These are phyloP conservation scores for Alloascoidea hylecoeti DNA, from an alignment of 805 yeast genomes.

Conservation along the genomic window DNA sequence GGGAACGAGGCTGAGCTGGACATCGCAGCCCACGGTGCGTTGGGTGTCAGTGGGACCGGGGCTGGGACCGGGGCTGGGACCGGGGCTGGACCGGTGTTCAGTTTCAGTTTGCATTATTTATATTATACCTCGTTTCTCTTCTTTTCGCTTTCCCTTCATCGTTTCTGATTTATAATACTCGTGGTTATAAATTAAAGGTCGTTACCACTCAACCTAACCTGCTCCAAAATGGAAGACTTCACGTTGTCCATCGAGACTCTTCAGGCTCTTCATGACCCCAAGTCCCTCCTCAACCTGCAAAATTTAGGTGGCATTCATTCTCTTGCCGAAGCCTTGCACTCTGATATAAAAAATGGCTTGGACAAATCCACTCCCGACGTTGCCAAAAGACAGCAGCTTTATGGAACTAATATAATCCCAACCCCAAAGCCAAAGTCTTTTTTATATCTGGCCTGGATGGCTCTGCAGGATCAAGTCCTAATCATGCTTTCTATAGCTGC, in stretches of 20 bases:
- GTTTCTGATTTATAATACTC: neutral
- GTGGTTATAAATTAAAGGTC: neutral
- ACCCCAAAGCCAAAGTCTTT: conserved; percentile 58
- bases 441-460: conserved; percentile 56
- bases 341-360: conserved; percentile 1
- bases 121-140: no score
- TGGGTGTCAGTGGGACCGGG: no score
- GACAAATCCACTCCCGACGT: neutral
- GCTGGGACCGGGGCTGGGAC: no score
- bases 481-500: conserved; percentile 80
- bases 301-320: no score
- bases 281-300: neutral
- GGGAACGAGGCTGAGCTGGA: no score
- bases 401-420: conserved; percentile 65
- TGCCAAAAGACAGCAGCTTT: conserved; percentile 27
- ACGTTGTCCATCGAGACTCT: neutral
- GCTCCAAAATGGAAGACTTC: neutral
- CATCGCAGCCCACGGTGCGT: no score
- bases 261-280: conserved; percentile 1
- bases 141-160: neutral
- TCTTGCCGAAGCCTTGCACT: no score
- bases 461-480: conserved; percentile 83
- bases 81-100: no score
- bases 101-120: no score
- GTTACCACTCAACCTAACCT: neutral